phyloP scores from a whole-genome alignment of 2,329 filamentous ascomycete genomes.

The Lecanosticta acicola region DNA sequence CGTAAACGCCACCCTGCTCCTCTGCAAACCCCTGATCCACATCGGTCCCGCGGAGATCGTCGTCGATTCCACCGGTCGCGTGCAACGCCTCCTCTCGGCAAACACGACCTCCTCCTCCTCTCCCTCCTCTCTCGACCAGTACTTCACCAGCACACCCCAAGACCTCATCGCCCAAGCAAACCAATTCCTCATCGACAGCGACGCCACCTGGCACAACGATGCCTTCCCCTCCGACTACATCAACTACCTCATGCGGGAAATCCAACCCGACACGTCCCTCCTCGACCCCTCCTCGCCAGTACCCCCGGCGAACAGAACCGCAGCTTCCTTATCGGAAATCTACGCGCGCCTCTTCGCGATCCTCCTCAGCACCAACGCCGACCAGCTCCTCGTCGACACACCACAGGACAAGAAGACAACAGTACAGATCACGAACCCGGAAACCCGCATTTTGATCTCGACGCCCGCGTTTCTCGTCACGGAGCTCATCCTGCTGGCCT shows the following conservation, averaged over 20 bases:
- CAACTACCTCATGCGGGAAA: conserved; percentile 42
- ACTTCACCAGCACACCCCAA: conserved; percentile 4
- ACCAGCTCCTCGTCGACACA: conserved; percentile 34
- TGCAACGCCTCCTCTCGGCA: conserved; percentile 16
- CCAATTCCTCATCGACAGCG: conserved; percentile 15
- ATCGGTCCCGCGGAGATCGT: conserved; percentile 33
- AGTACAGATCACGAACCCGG: conserved; percentile 20
- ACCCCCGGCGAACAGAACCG: conserved; percentile 22
- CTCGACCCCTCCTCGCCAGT: conserved; percentile 34
- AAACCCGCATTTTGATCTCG: conserved; percentile 48
- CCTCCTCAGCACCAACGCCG: conserved; percentile 40
- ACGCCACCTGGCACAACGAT: conserved; percentile 46
- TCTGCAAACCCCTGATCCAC: conserved; percentile 34
- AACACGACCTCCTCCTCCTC: conserved; percentile 1
- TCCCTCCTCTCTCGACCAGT: neutral
- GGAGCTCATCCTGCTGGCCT: conserved; percentile 40
- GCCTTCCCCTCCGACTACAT: conserved; percentile 41
- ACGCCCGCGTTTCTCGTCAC: conserved; percentile 43
- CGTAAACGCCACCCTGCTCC: conserved; percentile 26
- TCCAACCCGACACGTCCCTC: conserved; percentile 27
- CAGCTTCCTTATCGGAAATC: conserved; percentile 25
- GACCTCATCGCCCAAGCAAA: conserved; percentile 17
- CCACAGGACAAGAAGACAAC: neutral
- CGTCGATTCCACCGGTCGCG: conserved; percentile 31
- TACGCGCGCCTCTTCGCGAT: conserved; percentile 42